Evolutionary conservation across 108 stramenopile species (phyloP).

Genomic region (Cyclostephanos invisitatus): DNA sequence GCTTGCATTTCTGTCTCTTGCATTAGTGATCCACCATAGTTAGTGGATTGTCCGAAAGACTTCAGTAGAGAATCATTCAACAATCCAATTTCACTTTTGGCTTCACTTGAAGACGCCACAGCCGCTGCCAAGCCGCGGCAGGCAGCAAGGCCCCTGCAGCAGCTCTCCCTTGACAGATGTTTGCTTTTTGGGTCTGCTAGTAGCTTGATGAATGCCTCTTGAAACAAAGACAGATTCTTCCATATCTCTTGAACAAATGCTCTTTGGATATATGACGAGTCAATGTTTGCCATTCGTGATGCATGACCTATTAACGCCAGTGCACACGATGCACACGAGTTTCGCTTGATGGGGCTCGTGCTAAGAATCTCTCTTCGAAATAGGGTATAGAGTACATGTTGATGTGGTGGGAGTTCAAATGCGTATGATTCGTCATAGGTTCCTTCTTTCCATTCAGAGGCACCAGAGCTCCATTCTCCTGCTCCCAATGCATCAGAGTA

Average conservation of each 20-base stretch:
- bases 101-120: constrained; percentile 4
- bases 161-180: constrained; percentile 80
- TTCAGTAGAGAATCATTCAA: constrained; percentile 61
- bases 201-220: constrained; percentile 68
- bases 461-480: constrained; percentile 45
- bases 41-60: constrained; percentile 84
- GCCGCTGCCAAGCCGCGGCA: constrained; percentile 61
- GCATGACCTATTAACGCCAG: constrained; percentile 71
- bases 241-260: constrained; percentile 48
- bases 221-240: constrained; percentile 54
- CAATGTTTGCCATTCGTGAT: constrained; percentile 46
- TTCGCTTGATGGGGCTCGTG: constrained; percentile 65
- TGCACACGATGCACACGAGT: constrained; percentile 63
- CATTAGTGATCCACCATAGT: constrained; percentile 78
- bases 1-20: constrained; percentile 71
- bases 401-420: constrained; percentile 61
- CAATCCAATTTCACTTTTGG: constrained; percentile 24
- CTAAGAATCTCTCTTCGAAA: constrained; percentile 50
- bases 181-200: constrained; percentile 79
- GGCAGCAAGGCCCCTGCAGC: constrained; percentile 78
- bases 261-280: constrained; percentile 13
- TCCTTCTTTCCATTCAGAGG: constrained; percentile 35
- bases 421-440: constrained; percentile 61
- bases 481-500: constrained; percentile 58
- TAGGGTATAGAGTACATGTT: constrained; percentile 67